phyloP scores from a whole-genome alignment of 495 filamentous ascomycete species.

The Penicillium herquei region DNA sequence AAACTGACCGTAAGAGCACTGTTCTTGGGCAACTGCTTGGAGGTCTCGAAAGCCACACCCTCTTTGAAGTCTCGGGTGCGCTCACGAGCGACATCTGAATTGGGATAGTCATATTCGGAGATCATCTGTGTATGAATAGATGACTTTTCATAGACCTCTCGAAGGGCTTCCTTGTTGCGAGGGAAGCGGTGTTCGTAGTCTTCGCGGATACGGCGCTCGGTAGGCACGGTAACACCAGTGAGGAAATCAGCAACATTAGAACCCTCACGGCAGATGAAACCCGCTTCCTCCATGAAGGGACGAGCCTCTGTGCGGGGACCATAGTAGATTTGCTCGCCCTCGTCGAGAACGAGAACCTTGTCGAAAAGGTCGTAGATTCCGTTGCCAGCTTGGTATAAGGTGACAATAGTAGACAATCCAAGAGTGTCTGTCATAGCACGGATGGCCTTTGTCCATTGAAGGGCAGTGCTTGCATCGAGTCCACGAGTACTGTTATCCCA shows the following conservation, averaged over 20 bases:
- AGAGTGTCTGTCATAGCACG: slow-evolving; percentile 48
- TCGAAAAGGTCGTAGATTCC: slow-evolving; percentile 63
- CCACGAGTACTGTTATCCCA: slow-evolving; percentile 65
- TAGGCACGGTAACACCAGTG: slow-evolving; percentile 68
- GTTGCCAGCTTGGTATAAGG: slow-evolving; percentile 63
- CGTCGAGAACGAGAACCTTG: slow-evolving; percentile 66
- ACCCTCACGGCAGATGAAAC: slow-evolving; percentile 62
- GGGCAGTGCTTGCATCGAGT: slow-evolving; percentile 59
- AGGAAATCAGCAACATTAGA: slow-evolving; percentile 71
- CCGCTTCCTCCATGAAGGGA: slow-evolving; percentile 65
- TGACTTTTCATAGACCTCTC: slow-evolving; percentile 41
- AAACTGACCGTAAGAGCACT: slow-evolving; percentile 60
- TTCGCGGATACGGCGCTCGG: slow-evolving; percentile 57
- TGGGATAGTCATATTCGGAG: slow-evolving; percentile 51
- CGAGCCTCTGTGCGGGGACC: slow-evolving; percentile 58
- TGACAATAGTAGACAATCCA: slow-evolving; percentile 47
- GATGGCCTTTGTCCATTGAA: slow-evolving; percentile 52
- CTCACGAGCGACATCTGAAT: slow-evolving; percentile 38
- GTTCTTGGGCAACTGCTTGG: slow-evolving; percentile 32
- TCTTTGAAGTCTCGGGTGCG: slow-evolving; percentile 50
- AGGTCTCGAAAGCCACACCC: slow-evolving; percentile 43
- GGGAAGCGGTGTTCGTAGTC: slow-evolving; percentile 51
- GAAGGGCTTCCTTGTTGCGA: slow-evolving; percentile 42
- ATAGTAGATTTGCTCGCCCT: slow-evolving; percentile 62
- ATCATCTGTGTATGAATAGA: slow-evolving; percentile 31